Base-by-base conservation (phyloP, 179 eudicot genomes). In the Amaranthus tricolor region DNA sequence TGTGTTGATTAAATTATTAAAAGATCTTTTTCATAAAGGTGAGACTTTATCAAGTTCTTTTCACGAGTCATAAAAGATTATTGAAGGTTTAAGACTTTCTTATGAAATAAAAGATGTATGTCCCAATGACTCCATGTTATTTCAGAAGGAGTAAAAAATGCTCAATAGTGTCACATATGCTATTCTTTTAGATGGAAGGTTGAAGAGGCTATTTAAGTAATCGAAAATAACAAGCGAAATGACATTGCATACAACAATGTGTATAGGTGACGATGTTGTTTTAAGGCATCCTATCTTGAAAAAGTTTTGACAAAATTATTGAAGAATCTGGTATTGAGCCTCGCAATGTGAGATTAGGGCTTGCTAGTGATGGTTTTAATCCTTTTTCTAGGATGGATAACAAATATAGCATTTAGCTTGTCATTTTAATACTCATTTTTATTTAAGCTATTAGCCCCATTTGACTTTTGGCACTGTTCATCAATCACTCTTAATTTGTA, bases 361-460 rank as follows among this genome's bases (percentile, higher is more conserved):
- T 82, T 6, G 73, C 82, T 4, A 76, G 65, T 66, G 82, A 82
- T 75, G 80, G 80, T 6, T 82, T 82, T 15, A 82, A 76, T 45
- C 80, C 80, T 0, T 76, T 62, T 62, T 62, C 64, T 19, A 82
- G 43, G 3, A 14, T 76, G 76, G 55, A 72, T 51, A 57, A 13
- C 5, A 24, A 62, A 0, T 58, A 82, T 31, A 79, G 80, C 9
- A 79, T 66, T 51, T 82, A 78, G 72, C 55, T 17, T 6, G 65
- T 71, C 3, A 49, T 71, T 13, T 40, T 71, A 2, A 71, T n/a
- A n/a, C n/a, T n/a, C n/a, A n/a, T n/a, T n/a, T n/a, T n/a, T n/a
- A n/a, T n/a, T n/a, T n/a, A n/a, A n/a, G n/a, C n/a, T n/a, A n/a
- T n/a, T n/a, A n/a, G n/a, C n/a, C n/a, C n/a, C n/a, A n/a, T n/a